Evolutionary conservation across 2,329 filamentous ascomycete genomes (phyloP), one percentile per base, ranked within the genome.

Genomic region (Boeremia lycopersici): DNA sequence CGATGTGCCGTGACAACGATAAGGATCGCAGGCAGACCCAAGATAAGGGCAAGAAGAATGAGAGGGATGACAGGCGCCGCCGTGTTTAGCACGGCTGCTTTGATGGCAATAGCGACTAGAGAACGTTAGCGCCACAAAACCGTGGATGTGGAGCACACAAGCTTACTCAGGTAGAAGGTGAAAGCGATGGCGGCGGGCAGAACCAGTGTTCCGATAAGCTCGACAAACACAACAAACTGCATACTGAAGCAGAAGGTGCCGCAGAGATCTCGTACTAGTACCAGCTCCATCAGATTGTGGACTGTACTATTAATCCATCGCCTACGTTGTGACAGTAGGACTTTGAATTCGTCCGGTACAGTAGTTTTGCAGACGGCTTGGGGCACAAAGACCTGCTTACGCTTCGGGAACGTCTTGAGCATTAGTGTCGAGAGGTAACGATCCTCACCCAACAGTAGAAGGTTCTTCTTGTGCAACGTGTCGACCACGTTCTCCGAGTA

Each of bases 191-290:
- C 96, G 41, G 95, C 96, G 2, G 95, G 95, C 19, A 99, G 83
- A 10, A 99, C 95, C 48, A 99, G 82, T 1, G 96, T 99, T 67
- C 95, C 95, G 50, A 98, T 84, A 50, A 99, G 82, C 78, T 99
- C 95, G 70, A 99, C 90, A 74, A 93, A 96, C 60, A 99, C 89
- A 62, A 99, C 89, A 73, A 99, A 99, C 78, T 99, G 95, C 95
- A 99, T 99, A 76, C 91, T 96, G 82, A 99, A 99, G 82, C 96
- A 99, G 81, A 99, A 99, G 3, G 95, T 99, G 63, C 95, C 95
- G 72, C 95, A 99, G 13, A 99, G 85, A 79, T 99, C 95, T 61
- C 93, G 87, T 39, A 99, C 96, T 30, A 99, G 85, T 47, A 98
- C 87, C 56, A 99, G 85, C 77, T 99, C 95, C 90, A 99, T 97